Conservation (phyloP, 768 basidiomycete genomes). For the Xerocomellus amylosporus region DNA sequence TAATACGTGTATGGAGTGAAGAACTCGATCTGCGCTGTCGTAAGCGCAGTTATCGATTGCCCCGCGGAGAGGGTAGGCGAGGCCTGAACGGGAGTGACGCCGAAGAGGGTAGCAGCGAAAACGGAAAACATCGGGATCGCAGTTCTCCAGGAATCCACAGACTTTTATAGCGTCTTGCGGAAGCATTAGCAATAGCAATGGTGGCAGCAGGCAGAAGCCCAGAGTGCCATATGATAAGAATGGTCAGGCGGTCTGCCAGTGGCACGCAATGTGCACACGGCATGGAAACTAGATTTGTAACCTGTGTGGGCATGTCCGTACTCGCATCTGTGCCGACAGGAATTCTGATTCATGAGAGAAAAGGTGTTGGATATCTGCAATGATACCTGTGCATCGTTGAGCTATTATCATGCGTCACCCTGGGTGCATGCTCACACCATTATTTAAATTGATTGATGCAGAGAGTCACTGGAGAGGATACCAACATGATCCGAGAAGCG, state of each 20-base stretch:
- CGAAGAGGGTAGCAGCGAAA: slow-evolving; percentile 16
- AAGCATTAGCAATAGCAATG: slow-evolving; percentile 4
- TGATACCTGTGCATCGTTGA: background rate
- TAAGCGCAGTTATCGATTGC: slow-evolving; percentile 40
- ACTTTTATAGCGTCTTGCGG: background rate
- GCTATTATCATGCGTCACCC: background rate
- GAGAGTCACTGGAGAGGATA: background rate
- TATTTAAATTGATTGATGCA: no score
- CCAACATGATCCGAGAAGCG: background rate
- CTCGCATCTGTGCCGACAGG: background rate
- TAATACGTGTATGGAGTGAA: slow-evolving; percentile 51
- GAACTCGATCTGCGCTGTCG: slow-evolving; percentile 38
- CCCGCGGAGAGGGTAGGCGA: slow-evolving; percentile 31
- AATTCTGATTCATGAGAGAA: background rate
- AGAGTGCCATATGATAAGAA: slow-evolving; percentile 8
- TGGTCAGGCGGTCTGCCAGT: background rate
- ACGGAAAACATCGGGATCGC: slow-evolving; percentile 16
- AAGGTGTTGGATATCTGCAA: no score
- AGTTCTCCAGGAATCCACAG: background rate
- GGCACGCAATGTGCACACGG: background rate
- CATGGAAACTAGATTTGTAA: background rate
- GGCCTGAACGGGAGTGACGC: slow-evolving; percentile 10
- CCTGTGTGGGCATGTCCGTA: background rate
- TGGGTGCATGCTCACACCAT: background rate
- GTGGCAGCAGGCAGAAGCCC: background rate